Evolutionary conservation across 768 basidiomycete species (phyloP), one percentile per base, ranked within the genome.

Genomic region (Arthromyces matolae): DNA sequence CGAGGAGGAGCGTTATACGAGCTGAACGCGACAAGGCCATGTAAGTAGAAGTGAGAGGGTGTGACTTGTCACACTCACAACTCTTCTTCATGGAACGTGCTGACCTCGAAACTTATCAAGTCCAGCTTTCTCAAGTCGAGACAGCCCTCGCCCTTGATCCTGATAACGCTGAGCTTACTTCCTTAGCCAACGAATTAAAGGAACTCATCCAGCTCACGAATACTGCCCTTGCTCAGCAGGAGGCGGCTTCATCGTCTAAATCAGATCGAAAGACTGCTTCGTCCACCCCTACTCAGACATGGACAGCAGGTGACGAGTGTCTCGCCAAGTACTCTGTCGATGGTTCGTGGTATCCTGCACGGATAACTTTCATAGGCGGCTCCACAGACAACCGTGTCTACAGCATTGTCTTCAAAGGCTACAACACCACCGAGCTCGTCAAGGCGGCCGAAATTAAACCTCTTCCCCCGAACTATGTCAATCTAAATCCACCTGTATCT

Each of bases 51-150:
- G 23, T 20, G 41, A 14, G 20, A 19, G 14, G 12, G 3, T 7
- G 40, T 47, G 50, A 51, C 40, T n/a, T 13, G 42, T 43, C 35
- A 48, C 51, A 16, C 14, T 24, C 45, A n/a, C 23, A 39, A 35
- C 31, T 27, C 19, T 19, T 14, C 19, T 10, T 20, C 35, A 78
- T 80, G 76, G 76, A 89, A 63, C 81, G 79, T 59, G 72, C 79
- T 49, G 91, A 93, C 65, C 79, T 93, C 49, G 91, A 93, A 67
- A 89, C 88, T 2, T 93, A 92, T 62, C 87, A 93, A 71, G 86
- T 87, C 9, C 89, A 91, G 63, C 83, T 92, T 50, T 81, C 84
- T n/a, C 89, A 93, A 64, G 90, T 93, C 51, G 88, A 93, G 64
- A 68, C 81, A 45, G 86, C 89, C 16, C 82, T 94, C 38, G 72